A percentile compares a stretch with the other conserved stretches of the same genome.
These are phyloP conservation scores for Torulaspora globosa DNA, from an alignment of 1,139 yeast genomes.

Conservation along the genomic window DNA sequence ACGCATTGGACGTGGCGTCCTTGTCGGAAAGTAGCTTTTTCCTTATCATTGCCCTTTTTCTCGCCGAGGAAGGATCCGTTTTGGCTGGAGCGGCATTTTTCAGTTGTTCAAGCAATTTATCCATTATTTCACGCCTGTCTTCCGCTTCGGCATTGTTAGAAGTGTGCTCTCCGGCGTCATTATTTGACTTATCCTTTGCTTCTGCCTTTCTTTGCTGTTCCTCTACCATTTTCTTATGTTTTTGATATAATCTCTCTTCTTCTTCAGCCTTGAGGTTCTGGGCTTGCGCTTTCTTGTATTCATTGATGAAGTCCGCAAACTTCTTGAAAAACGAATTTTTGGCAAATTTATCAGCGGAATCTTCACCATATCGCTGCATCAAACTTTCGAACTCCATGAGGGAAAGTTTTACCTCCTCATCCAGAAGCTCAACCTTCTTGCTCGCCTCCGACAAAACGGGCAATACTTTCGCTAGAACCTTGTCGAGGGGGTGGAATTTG, in stretches of 20 bases:
- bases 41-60: conserved; percentile 77
- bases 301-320: conserved; percentile 60
- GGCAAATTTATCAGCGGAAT: conserved; percentile 62
- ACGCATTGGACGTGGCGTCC: conserved; percentile 16
- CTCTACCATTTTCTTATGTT: conserved; percentile 58
- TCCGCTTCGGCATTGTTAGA: conserved; percentile 34
- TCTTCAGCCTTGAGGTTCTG: conserved; percentile 68
- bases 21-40: conserved; percentile 49
- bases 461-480: conserved; percentile 55
- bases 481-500: conserved; percentile 70
- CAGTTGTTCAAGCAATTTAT: conserved; percentile 63
- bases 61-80: conserved; percentile 74
- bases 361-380: conserved; percentile 77
- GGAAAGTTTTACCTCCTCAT: conserved; percentile 60
- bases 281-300: conserved; percentile 59
- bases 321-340: conserved; percentile 64
- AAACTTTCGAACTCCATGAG: conserved; percentile 64
- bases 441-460: conserved; percentile 67
- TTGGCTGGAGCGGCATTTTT: conserved; percentile 69
- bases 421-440: conserved; percentile 57
- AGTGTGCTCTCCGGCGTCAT: conserved; percentile 12
- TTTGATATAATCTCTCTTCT: conserved; percentile 62
- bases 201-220: conserved; percentile 37
- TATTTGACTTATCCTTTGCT: conserved; percentile 11
- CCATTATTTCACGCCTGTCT: conserved; percentile 58